Percentiles rank a stretch among this genome's conserved stretches.
These are phyloP conservation scores for Zea luxurians DNA, from an alignment of 176 grass and related monocot species.

Conservation along the genomic window DNA sequence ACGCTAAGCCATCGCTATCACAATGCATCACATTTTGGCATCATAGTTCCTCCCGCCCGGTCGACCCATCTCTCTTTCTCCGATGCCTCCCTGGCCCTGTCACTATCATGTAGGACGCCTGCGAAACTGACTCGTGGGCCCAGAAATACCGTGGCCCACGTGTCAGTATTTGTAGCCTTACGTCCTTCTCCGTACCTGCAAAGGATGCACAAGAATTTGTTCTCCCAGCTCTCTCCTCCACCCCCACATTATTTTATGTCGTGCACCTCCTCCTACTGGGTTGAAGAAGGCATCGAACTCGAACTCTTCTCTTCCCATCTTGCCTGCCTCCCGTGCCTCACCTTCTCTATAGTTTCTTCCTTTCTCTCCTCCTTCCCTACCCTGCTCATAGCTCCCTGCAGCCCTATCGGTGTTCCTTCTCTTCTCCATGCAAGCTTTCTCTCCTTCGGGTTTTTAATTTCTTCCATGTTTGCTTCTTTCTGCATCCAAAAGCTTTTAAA, in stretches of 20 bases:
- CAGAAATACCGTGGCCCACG: background rate
- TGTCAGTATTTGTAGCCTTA: background rate
- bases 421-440: constrained; percentile 50
- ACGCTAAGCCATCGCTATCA: constrained; percentile 62
- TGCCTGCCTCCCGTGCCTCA: constrained; percentile 30
- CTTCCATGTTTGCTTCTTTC: constrained; percentile 72
- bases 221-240: constrained; percentile 38
- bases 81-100: constrained; percentile 27
- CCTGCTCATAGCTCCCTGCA: constrained; percentile 38
- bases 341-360: constrained; percentile 35
- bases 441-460: constrained; percentile 49
- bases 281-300: constrained; percentile 51
- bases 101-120: background rate
- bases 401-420: constrained; percentile 35
- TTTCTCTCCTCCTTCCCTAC: constrained; percentile 19
- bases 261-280: constrained; percentile 46
- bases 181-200: constrained; percentile 12
- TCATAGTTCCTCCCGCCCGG: constrained; percentile 51
- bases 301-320: constrained; percentile 52
- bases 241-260: constrained; percentile 55
- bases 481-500: constrained; percentile 55
- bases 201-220: constrained; percentile 43
- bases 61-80: constrained; percentile 26
- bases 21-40: constrained; percentile 52
- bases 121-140: constrained; percentile 18